These are phyloP conservation scores for Nannochloris sp. DNA, from an alignment of 139 green algal species.

Conservation along the genomic window DNA sequence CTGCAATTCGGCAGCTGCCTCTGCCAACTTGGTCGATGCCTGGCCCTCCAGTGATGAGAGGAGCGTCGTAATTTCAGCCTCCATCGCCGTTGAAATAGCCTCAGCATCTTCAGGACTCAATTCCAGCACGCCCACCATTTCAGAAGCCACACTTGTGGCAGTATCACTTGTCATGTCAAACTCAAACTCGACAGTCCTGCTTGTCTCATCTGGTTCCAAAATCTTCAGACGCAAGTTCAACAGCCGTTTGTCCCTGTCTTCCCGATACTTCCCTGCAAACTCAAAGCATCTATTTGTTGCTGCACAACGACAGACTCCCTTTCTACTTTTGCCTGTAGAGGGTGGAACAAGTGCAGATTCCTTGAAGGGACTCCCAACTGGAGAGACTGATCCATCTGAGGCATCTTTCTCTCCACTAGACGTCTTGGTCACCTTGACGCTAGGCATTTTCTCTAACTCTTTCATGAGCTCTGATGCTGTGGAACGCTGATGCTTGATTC, in stretches of 20 bases:
- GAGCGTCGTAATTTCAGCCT: constrained; percentile 32
- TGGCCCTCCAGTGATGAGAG: constrained; percentile 43
- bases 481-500: constrained; percentile 6
- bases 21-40: neutral
- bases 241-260: constrained; percentile 26
- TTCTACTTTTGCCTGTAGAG: too few relatives aligned
- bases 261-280: constrained; percentile 53
- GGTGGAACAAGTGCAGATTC: constrained; percentile 4
- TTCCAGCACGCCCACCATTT: constrained; percentile 93
- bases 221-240: constrained; percentile 70
- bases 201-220: constrained; percentile 43
- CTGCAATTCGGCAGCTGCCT: constrained; percentile 13
- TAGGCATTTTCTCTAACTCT: neutral
- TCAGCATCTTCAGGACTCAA: constrained; percentile 56
- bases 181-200: constrained; percentile 87
- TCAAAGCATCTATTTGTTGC: constrained; percentile 34
- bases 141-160: constrained; percentile 68
- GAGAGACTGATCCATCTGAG: neutral
- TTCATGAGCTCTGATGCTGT: constrained; percentile 21
- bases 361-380: constrained; percentile 10
- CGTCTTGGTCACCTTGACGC: neutral
- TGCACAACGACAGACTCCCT: constrained; percentile 12
- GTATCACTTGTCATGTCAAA: constrained; percentile 83
- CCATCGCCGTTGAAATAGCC: constrained; percentile 35
- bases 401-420: neutral